Percentiles rank a stretch among this genome's conserved stretches.
phyloP scores from a whole-genome alignment of 1,284 basidiomycete genomes.

The Leccinum pachyderme region DNA sequence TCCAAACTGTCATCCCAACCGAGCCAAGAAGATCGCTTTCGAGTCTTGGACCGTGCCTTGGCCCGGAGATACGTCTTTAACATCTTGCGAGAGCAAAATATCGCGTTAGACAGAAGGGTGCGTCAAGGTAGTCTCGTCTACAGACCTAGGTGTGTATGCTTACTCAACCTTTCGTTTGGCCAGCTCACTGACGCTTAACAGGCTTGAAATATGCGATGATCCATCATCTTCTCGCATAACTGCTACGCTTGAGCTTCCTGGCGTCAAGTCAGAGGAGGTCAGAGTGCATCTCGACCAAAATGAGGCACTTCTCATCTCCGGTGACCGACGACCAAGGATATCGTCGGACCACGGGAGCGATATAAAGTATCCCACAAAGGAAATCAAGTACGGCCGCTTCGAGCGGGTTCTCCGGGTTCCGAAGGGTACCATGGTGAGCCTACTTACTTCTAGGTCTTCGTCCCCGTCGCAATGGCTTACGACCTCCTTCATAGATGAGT shows the following conservation, averaged over 20 bases:
- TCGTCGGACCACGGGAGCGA: conserved; percentile 21
- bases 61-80: conserved; percentile 32
- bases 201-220: conserved; percentile 34
- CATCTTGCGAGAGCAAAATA: conserved; percentile 26
- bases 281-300: conserved; percentile 26
- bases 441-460: neutral
- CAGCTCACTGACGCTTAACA: conserved; percentile 18
- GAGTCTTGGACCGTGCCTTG: conserved; percentile 32
- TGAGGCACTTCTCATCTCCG: conserved; percentile 27
- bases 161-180: neutral
- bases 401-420: conserved; percentile 32
- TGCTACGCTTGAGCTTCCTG: conserved; percentile 32
- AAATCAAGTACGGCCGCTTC: conserved; percentile 34
- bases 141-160: conserved; percentile 32
- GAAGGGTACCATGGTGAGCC: conserved; percentile 32
- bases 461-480: conserved; percentile 8
- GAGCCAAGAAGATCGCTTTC: conserved; percentile 29
- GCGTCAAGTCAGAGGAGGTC: conserved; percentile 34
- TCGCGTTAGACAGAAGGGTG: conserved; percentile 25
- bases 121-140: conserved; percentile 33
- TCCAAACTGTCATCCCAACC: conserved; percentile 21
- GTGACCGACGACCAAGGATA: conserved; percentile 20
- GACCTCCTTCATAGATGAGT: conserved; percentile 24
- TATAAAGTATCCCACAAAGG: conserved; percentile 23
- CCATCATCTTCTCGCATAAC: conserved; percentile 30